Percentiles rank a stretch among this genome's conserved stretches.
These are phyloP conservation scores for Epicoccum sorghinum DNA, from an alignment of 2,329 filamentous ascomycete genomes.

Conservation along the genomic window DNA sequence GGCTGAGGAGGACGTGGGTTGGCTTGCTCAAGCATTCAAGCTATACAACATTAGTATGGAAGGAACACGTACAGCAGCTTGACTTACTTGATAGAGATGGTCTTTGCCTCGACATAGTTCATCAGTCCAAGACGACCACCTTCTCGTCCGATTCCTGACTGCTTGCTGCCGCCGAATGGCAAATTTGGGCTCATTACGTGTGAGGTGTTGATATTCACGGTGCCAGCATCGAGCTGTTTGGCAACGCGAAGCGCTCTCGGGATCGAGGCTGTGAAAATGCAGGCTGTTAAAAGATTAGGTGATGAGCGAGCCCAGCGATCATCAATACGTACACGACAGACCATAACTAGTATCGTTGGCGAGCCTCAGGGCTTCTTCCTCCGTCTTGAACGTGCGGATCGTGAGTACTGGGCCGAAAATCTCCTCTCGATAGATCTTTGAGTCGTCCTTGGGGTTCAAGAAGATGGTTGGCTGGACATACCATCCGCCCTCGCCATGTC, in stretches of 20 bases:
- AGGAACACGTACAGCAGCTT: neutral
- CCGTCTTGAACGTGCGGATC: constrained; percentile 40
- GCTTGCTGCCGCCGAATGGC: constrained; percentile 45
- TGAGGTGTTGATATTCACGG: constrained; percentile 39
- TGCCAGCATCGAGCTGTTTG: constrained; percentile 38
- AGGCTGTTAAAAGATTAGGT: constrained; percentile 15
- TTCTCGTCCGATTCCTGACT: constrained; percentile 43
- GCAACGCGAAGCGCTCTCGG: constrained; percentile 39
- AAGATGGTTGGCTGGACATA: constrained; percentile 42
- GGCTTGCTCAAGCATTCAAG: constrained; percentile 5
- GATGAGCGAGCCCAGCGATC: too few relatives aligned
- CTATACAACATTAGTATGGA: neutral
- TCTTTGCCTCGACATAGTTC: constrained; percentile 43
- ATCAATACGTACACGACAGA: constrained; percentile 20
- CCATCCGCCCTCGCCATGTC: constrained; percentile 35
- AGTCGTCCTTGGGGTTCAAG: constrained; percentile 30
- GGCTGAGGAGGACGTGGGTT: neutral
- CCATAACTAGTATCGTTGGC: constrained; percentile 43
- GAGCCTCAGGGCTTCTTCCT: constrained; percentile 40
- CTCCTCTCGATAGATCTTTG: constrained; percentile 37
- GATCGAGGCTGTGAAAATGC: constrained; percentile 33
- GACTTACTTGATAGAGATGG: constrained; percentile 39
- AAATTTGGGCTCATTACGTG: constrained; percentile 21
- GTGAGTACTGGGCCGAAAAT: constrained; percentile 43
- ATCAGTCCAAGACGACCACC: constrained; percentile 36